Conservation (phyloP, 1,284 basidiomycete genomes). For the Austroboletus novae-zelandiae region DNA sequence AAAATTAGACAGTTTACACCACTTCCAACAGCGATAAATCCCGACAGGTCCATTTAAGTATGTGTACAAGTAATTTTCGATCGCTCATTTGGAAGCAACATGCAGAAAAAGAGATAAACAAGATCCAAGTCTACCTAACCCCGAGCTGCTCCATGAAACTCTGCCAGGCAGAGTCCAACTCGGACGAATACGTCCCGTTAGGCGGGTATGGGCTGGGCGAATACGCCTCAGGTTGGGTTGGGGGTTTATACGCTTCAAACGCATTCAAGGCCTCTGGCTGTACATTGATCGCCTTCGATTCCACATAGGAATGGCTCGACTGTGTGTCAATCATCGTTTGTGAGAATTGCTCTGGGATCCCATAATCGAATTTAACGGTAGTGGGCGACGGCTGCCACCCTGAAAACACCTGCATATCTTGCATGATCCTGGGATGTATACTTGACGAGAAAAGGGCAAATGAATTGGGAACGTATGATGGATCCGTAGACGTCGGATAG, state of each 20-base stretch:
- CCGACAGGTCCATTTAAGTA: no score
- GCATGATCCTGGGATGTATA: conserved; percentile 44
- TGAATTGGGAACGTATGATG: not conserved
- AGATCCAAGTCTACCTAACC: no score
- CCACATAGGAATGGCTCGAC: conserved; percentile 15
- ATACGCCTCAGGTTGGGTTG: no score
- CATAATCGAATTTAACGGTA: conserved; percentile 6
- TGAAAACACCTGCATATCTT: conserved; percentile 43
- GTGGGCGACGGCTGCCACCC: conserved; percentile 31
- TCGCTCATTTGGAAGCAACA: no score
- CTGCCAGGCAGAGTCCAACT: no score
- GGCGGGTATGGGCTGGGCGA: no score
- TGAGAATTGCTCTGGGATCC: conserved; percentile 25
- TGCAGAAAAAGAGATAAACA: no score
- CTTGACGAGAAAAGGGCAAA: conserved; percentile 9
- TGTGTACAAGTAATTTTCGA: no score
- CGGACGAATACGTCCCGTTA: no score
- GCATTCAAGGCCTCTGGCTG: conserved; percentile 13
- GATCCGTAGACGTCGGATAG: not conserved
- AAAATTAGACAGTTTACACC: no score
- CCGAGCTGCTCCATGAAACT: no score
- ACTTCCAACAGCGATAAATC: no score
- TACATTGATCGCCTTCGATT: conserved; percentile 16
- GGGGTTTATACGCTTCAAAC: not conserved
- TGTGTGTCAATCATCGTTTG: conserved; percentile 30